Percentiles rank a stretch among this genome's conserved stretches.
These are phyloP conservation scores for Mucor racemosus DNA, from an alignment of 371 early-diverging fungal genomes.

Conservation along the genomic window DNA sequence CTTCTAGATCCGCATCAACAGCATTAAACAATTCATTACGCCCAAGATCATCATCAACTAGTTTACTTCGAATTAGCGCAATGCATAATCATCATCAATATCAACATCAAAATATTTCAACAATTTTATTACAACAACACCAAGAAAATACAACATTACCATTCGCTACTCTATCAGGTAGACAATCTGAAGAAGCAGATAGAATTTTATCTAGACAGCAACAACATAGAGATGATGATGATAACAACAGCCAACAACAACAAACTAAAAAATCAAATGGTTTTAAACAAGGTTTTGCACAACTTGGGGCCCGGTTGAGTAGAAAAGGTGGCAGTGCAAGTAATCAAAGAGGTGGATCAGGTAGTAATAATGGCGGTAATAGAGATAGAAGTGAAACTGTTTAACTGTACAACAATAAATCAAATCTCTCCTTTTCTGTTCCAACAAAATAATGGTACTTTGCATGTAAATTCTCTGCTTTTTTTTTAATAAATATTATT, in stretches of 20 bases:
- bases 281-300: constrained; percentile 22
- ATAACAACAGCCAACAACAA: not conserved
- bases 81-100: constrained; percentile 11
- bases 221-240: not conserved
- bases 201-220: constrained; percentile 2
- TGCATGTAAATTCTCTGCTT: not conserved
- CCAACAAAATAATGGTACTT: not conserved
- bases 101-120: not conserved
- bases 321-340: constrained; percentile 3
- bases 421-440: not conserved
- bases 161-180: constrained; percentile 12
- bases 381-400: constrained; percentile 24
- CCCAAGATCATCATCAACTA: not conserved
- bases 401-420: constrained; percentile 2
- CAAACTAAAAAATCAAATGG: constrained; percentile 12
- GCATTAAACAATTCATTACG: not conserved
- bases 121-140: not conserved
- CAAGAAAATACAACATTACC: not conserved
- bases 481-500: not conserved
- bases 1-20: not conserved
- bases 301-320: constrained; percentile 16
- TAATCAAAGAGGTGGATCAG: constrained; percentile 5
- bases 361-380: not conserved
- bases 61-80: constrained; percentile 6
- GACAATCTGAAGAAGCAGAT: constrained; percentile 18